Percentiles rank a stretch among this genome's conserved stretches.
These are phyloP conservation scores for Senna siamea DNA, from an alignment of 306 rosid genomes.

Conservation along the genomic window DNA sequence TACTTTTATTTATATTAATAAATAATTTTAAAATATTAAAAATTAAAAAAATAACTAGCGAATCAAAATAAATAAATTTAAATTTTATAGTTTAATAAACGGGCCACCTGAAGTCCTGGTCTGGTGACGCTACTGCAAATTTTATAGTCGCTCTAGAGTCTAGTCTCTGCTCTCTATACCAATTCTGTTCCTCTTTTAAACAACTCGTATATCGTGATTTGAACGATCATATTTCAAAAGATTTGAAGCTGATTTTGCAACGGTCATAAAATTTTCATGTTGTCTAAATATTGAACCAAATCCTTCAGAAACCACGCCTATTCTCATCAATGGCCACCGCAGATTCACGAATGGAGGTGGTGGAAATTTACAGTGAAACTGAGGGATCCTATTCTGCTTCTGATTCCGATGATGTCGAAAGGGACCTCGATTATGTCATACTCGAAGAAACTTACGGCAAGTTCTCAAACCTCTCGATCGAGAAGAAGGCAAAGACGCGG, in stretches of 20 bases:
- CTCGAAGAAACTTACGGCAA: slow-evolving; percentile 52
- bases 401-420: slow-evolving; percentile 48
- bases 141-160: too few species aligned
- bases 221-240: too few species aligned
- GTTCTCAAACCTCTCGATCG: slow-evolving; percentile 57
- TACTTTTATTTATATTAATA: too few species aligned
- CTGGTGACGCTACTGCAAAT: too few species aligned
- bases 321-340: slow-evolving; percentile 48
- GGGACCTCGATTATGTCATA: slow-evolving; percentile 47
- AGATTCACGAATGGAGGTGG: slow-evolving; percentile 10
- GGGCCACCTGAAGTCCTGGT: too few species aligned
- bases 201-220: too few species aligned
- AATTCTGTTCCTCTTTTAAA: too few species aligned
- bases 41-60: too few species aligned
- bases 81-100: too few species aligned
- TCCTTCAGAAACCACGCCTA: background rate
- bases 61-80: too few species aligned
- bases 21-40: too few species aligned
- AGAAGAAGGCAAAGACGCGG: slow-evolving; percentile 45
- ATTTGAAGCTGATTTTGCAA: background rate
- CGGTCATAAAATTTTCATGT: background rate
- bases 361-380: slow-evolving; percentile 34
- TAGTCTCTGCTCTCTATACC: too few species aligned
- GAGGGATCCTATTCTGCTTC: slow-evolving; percentile 47
- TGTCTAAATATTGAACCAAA: background rate